A percentile compares a stretch with the other conserved stretches of the same genome.
These are phyloP conservation scores for Colletotrichum eleusines DNA, from an alignment of 2,329 filamentous ascomycete genomes.

Conservation along the genomic window DNA sequence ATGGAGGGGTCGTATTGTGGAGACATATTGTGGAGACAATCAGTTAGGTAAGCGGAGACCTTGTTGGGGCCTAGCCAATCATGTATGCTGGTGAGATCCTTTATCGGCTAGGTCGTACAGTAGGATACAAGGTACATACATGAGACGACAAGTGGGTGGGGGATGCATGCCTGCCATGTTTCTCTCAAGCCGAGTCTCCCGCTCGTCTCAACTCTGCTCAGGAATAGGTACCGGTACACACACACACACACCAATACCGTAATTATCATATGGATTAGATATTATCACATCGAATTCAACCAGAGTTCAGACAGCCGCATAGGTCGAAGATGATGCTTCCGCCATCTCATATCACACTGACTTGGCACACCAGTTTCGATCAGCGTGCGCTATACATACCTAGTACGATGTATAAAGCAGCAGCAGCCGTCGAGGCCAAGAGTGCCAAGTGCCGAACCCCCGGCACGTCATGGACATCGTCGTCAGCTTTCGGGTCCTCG, in stretches of 20 bases:
- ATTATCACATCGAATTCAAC: background rate
- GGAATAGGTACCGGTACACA: no score
- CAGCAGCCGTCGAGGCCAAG: background rate
- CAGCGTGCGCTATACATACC: no score
- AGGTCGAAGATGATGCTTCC: background rate
- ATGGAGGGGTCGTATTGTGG: constrained; percentile 25
- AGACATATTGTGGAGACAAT: background rate
- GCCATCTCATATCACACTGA: no score
- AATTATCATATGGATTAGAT: background rate
- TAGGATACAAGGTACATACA: background rate
- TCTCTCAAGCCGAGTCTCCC: background rate
- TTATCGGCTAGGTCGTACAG: background rate
- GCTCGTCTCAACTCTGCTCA: constrained; percentile 8
- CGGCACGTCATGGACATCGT: constrained; percentile 7
- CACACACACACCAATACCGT: no score
- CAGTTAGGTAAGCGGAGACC: background rate
- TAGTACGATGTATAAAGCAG: no score
- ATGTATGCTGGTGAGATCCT: rapidly evolving
- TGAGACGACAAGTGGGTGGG: constrained; percentile 8
- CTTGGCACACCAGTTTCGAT: no score
- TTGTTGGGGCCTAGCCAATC: background rate
- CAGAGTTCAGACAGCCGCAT: no score
- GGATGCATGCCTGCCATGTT: no score
- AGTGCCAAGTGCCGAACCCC: background rate
- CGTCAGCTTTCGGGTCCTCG: constrained; percentile 21